Conservation (phyloP, 2,329 filamentous ascomycete species). For the Xylaria sp. region DNA sequence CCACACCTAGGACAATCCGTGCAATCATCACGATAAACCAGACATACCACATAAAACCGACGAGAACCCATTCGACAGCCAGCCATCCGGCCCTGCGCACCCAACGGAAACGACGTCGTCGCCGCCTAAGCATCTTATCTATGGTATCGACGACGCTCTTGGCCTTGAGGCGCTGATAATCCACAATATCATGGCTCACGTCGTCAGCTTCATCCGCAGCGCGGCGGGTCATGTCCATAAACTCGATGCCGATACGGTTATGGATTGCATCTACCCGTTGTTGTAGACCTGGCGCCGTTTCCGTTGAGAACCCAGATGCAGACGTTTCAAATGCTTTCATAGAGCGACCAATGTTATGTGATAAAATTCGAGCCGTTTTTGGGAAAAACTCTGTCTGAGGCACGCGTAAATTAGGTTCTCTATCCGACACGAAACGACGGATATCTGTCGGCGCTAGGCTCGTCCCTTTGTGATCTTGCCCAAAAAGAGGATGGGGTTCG, state of each 20-base stretch:
- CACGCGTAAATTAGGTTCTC: conserved; percentile 51
- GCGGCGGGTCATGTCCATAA: conserved; percentile 70
- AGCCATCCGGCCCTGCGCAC: conserved; percentile 81
- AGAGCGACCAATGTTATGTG: conserved; percentile 59
- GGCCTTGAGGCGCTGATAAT: conserved; percentile 79
- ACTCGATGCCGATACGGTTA: conserved; percentile 61
- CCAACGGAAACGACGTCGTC: conserved; percentile 77
- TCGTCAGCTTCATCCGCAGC: conserved; percentile 84
- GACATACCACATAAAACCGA: conserved; percentile 93
- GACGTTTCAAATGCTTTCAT: conserved; percentile 68
- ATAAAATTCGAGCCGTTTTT: conserved; percentile 63
- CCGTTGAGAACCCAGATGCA: conserved; percentile 68
- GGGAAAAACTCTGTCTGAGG: conserved; percentile 61
- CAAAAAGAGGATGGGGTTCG: conserved; percentile 55
- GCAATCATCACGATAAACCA: conserved; percentile 89
- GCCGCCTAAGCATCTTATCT: conserved; percentile 76
- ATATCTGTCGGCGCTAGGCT: conserved; percentile 58
- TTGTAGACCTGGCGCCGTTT: conserved; percentile 66
- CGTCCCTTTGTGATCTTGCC: conserved; percentile 42
- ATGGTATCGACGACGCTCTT: conserved; percentile 85
- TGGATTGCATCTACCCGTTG: conserved; percentile 60
- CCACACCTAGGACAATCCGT: conserved; percentile 71
- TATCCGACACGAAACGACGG: conserved; percentile 52
- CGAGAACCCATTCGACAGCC: conserved; percentile 85
- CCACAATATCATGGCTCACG: conserved; percentile 79